Evolutionary conservation across 257 asterid genomes (phyloP).

Genomic region (Cordia subcordata): DNA sequence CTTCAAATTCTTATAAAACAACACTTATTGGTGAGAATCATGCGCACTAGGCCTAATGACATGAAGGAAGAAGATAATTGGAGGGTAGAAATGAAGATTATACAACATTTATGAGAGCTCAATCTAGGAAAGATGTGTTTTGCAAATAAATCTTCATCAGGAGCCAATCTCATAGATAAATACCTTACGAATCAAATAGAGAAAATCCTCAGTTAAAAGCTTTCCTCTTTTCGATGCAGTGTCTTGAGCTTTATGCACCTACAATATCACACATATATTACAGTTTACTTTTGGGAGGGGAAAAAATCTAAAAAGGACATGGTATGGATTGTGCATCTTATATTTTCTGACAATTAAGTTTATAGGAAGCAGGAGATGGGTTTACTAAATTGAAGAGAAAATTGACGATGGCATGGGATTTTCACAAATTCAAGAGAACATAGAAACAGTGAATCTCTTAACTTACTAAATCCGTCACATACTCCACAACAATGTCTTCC

Average conservation of each 20-base stretch:
- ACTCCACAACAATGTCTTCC: conserved; percentile 93
- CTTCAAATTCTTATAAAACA: too few species aligned
- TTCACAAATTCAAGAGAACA: background rate
- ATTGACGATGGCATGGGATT: background rate
- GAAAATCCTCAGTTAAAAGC: conserved; percentile 82
- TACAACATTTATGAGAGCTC: too few species aligned
- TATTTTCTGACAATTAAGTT: background rate
- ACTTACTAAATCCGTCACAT: conserved; percentile 83
- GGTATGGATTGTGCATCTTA: background rate
- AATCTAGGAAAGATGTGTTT: too few species aligned
- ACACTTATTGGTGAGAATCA: too few species aligned
- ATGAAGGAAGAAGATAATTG: too few species aligned
- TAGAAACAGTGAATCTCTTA: background rate
- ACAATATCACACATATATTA: background rate
- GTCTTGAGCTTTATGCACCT: conserved; percentile 94
- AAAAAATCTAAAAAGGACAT: background rate
- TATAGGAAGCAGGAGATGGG: too few species aligned
- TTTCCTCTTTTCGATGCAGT: conserved; percentile 75
- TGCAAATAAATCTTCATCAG: background rate
- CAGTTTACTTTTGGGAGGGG: background rate
- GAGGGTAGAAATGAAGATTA: too few species aligned
- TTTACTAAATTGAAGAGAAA: background rate
- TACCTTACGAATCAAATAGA: conserved; percentile 80
- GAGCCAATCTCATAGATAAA: background rate
- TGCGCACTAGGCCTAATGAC: too few species aligned